Conservation (phyloP, 352 stramenopile species). For the Hyaloperonospora brassicae region DNA sequence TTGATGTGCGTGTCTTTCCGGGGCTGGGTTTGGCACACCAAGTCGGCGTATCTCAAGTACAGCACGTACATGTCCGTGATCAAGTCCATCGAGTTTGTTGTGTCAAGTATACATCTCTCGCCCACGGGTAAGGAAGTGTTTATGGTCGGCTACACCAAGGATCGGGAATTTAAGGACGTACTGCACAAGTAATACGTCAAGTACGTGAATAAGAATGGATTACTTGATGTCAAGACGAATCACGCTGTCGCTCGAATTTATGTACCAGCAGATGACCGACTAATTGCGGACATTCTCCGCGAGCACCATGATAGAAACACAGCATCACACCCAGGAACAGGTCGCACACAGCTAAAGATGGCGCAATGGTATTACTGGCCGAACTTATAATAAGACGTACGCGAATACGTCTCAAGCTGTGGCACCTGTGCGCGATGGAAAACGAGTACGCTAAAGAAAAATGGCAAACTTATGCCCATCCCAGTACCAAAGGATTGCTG, state of each 20-base stretch:
- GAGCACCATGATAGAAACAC: background rate
- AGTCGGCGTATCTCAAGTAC: too few relatives aligned
- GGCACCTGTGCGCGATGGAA: slow-evolving; percentile 6
- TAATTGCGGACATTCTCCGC: background rate
- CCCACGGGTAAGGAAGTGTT: too few relatives aligned
- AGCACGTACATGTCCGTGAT: too few relatives aligned
- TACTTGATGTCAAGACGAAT: too few relatives aligned
- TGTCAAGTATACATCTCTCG: too few relatives aligned
- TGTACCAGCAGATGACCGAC: background rate
- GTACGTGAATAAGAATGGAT: too few relatives aligned
- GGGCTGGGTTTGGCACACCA: too few relatives aligned
- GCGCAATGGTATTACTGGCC: background rate
- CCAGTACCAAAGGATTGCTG: slow-evolving; percentile 1
- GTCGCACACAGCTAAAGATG: background rate
- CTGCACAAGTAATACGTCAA: too few relatives aligned
- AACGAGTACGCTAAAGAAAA: slow-evolving; percentile 1
- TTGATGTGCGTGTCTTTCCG: too few relatives aligned
- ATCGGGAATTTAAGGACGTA: too few relatives aligned
- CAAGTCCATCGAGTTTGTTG: too few relatives aligned
- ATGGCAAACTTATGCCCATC: slow-evolving; percentile 7
- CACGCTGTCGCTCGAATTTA: background rate
- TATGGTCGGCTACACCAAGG: too few relatives aligned
- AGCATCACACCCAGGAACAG: background rate
- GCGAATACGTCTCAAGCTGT: background rate
- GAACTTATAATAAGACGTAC: background rate